phyloP scores from a whole-genome alignment of 495 filamentous ascomycete species.

The Platismatia glauca region DNA sequence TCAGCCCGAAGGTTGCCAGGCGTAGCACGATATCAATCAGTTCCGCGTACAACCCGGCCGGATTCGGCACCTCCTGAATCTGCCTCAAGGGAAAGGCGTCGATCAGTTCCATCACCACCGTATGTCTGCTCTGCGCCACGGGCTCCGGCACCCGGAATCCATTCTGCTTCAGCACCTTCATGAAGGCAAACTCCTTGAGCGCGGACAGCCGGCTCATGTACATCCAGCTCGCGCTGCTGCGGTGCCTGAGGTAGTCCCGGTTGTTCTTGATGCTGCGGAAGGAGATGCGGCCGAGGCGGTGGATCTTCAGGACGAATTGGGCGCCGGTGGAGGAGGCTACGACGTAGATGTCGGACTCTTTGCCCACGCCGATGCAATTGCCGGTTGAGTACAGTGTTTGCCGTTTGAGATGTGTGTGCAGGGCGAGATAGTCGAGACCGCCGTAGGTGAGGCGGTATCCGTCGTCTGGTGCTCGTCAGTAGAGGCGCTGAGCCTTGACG shows the following conservation, averaged over 20 bases:
- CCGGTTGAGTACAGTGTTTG: conserved; percentile 80
- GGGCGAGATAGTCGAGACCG: conserved; percentile 89
- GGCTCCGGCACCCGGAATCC: conserved; percentile 86
- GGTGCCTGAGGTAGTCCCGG: conserved; percentile 86
- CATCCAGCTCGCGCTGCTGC: conserved; percentile 80
- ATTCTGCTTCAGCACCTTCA: conserved; percentile 72
- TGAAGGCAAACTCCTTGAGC: conserved; percentile 85
- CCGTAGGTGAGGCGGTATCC: conserved; percentile 96
- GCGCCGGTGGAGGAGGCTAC: conserved; percentile 46
- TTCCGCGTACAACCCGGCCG: conserved; percentile 73
- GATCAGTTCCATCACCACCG: conserved; percentile 86
- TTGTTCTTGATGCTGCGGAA: conserved; percentile 94
- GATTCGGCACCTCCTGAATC: conserved; percentile 67
- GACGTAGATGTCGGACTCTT: conserved; percentile 93
- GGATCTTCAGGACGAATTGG: conserved; percentile 81
- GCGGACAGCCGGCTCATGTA: conserved; percentile 91
- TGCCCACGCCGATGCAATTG: conserved; percentile 91
- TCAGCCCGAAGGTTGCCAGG: conserved; percentile 79
- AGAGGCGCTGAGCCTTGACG: background rate
- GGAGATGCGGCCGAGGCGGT: conserved; percentile 89
- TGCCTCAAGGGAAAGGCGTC: conserved; percentile 85
- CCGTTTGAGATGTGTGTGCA: conserved; percentile 75
- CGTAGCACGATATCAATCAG: conserved; percentile 78
- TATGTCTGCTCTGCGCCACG: conserved; percentile 79
- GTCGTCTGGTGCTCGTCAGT: conserved; percentile 50